phyloP scores from a whole-genome alignment of 116 monocot genomes.

The Trichopus zeylanicus region DNA sequence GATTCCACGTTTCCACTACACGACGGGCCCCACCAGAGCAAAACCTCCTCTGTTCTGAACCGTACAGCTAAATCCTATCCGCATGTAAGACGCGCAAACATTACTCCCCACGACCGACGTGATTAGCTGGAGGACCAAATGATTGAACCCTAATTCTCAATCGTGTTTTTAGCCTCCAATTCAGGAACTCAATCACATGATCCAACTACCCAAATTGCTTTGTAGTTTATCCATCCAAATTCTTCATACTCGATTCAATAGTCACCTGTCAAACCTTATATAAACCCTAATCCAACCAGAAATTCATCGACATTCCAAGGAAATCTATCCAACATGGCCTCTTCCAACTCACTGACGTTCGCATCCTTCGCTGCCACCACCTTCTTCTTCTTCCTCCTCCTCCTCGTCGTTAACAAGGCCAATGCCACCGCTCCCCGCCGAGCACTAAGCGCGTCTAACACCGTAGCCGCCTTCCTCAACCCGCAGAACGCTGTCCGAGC shows the following conservation, averaged over 20 bases:
- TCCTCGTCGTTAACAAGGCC: not conserved
- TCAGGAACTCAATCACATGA: not conserved
- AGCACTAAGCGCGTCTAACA: not conserved
- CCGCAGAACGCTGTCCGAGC: conserved; percentile 15
- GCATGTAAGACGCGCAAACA: too few relatives aligned
- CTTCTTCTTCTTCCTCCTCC: not conserved
- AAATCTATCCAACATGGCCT: not conserved
- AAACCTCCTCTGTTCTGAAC: too few relatives aligned
- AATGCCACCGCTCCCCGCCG: not conserved
- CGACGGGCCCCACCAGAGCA: too few relatives aligned
- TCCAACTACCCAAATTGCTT: not conserved
- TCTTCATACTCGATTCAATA: not conserved
- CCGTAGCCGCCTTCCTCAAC: conserved; percentile 7
- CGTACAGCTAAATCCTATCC: too few relatives aligned
- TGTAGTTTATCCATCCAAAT: not conserved
- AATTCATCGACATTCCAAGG: too few relatives aligned
- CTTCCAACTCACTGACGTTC: not conserved
- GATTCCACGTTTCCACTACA: too few relatives aligned
- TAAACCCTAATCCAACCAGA: too few relatives aligned
- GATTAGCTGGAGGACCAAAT: not conserved
- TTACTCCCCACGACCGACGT: not conserved
- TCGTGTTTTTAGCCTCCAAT: not conserved
- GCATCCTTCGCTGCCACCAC: not conserved
- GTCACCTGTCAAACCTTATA: not conserved
- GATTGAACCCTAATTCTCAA: too few relatives aligned